Percentiles rank a stretch among this genome's conserved stretches.
Conservation (phyloP, 495 filamentous ascomycete genomes). For the Penicillium antarcticum region DNA sequence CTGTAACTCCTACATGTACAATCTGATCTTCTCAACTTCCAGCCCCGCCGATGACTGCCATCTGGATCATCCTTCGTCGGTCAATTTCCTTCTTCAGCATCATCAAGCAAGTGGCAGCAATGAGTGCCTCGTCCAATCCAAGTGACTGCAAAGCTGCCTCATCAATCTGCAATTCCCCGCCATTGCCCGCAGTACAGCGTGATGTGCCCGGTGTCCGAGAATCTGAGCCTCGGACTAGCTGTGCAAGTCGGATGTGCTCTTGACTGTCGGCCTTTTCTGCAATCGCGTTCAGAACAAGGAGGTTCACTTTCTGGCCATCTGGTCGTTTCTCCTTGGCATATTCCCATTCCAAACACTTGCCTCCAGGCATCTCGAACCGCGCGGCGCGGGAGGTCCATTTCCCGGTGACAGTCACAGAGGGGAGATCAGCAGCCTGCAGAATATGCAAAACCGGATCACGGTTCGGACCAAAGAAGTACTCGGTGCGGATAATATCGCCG, state of each 20-base stretch:
- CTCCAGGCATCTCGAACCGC: constrained; percentile 31
- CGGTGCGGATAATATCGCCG: constrained; percentile 35
- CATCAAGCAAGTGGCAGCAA: constrained; percentile 49
- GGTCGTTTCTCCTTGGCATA: constrained; percentile 39
- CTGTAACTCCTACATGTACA: neutral
- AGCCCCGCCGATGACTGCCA: constrained; percentile 34
- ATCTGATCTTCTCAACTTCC: constrained; percentile 1
- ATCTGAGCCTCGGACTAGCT: constrained; percentile 40
- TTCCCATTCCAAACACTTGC: constrained; percentile 45
- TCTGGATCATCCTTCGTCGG: constrained; percentile 44
- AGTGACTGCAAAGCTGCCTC: constrained; percentile 16
- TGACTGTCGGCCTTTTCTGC: constrained; percentile 2
- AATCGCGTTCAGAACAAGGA: constrained; percentile 31
- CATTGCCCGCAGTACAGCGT: constrained; percentile 46
- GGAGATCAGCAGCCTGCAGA: constrained; percentile 10
- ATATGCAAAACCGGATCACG: constrained; percentile 27
- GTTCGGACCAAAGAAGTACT: constrained; percentile 49
- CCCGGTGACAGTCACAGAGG: constrained; percentile 9
- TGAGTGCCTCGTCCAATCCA: constrained; percentile 37
- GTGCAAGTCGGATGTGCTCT: constrained; percentile 29
- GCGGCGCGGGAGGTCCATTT: constrained; percentile 36
- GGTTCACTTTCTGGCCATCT: constrained; percentile 23
- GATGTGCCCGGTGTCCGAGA: constrained; percentile 40
- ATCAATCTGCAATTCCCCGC: constrained; percentile 46
- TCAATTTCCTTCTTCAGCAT: constrained; percentile 62